Conservation (phyloP, 1,139 yeast genomes). For the Pichia sp. region DNA sequence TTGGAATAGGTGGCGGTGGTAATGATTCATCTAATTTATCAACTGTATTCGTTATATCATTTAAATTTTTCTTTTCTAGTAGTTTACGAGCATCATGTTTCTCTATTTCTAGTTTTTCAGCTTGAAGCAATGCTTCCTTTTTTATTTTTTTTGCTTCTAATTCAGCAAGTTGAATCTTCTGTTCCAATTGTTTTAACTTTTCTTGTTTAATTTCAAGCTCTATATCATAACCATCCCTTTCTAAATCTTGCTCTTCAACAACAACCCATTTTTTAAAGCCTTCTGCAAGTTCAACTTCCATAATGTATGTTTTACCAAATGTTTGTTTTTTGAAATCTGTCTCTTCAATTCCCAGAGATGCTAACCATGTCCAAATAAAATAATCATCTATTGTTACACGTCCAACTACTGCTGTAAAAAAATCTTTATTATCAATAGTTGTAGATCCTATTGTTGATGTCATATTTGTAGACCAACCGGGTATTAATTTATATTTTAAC, state of each 20-base stretch:
- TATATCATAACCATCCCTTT: constrained; percentile 34
- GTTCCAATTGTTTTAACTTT: constrained; percentile 27
- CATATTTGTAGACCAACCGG: constrained; percentile 38
- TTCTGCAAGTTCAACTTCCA: constrained; percentile 42
- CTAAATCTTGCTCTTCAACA: constrained; percentile 60
- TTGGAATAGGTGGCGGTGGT: constrained; percentile 21
- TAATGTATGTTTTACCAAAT: constrained; percentile 74
- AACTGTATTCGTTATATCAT: constrained; percentile 5
- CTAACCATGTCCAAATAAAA: constrained; percentile 88
- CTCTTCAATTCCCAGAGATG: constrained; percentile 71
- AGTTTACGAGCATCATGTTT: constrained; percentile 10
- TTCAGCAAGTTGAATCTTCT: constrained; percentile 25
- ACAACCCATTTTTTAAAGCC: constrained; percentile 84
- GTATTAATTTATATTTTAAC: constrained; percentile 37
- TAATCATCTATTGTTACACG: constrained; percentile 78
- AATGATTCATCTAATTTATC: constrained; percentile 9
- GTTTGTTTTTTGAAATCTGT: constrained; percentile 55
- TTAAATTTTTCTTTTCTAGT: constrained; percentile 15
- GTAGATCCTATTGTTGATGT: constrained; percentile 13
- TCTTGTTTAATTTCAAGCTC: constrained; percentile 30
- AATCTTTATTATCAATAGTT: too few relatives aligned
- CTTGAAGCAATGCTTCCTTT: constrained; percentile 12
- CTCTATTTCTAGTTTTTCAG: constrained; percentile 8
- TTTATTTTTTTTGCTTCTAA: constrained; percentile 21
- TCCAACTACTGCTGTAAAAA: constrained; percentile 45